Evolutionary conservation across 2,329 filamentous ascomycete species (phyloP).

Genomic region (Drechslerella dactyloides): DNA sequence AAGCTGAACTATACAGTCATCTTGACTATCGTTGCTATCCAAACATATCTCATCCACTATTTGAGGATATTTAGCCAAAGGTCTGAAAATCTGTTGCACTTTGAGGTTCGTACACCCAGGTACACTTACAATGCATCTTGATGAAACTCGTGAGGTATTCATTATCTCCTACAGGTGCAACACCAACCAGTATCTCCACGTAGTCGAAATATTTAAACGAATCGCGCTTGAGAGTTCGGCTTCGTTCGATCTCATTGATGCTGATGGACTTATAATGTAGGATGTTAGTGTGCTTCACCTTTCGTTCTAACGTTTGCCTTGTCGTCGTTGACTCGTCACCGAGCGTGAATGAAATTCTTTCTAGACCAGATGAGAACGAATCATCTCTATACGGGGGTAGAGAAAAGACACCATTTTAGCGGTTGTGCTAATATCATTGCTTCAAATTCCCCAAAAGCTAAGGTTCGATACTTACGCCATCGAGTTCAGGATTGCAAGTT

Average conservation of each 20-base stretch:
- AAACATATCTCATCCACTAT: slow-evolving; percentile 34
- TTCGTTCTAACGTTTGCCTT: slow-evolving; percentile 10
- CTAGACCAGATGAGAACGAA: slow-evolving; percentile 34
- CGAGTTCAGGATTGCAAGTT: slow-evolving; percentile 42
- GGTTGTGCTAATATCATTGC: no score
- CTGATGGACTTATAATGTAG: slow-evolving; percentile 49
- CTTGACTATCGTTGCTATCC: slow-evolving; percentile 42
- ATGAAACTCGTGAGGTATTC: slow-evolving; percentile 18
- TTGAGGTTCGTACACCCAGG: no score
- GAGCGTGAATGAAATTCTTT: slow-evolving; percentile 31
- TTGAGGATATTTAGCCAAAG: neutral
- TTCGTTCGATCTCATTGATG: slow-evolving; percentile 24
- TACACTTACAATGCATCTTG: slow-evolving; percentile 18
- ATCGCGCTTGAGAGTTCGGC: slow-evolving; percentile 35
- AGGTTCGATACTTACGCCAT: slow-evolving; percentile 31
- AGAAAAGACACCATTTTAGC: neutral
- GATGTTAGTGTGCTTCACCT: slow-evolving; percentile 37
- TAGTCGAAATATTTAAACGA: slow-evolving; percentile 44
- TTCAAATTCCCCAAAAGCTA: neutral
- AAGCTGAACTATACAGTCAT: slow-evolving; percentile 28
- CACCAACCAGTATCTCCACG: slow-evolving; percentile 36
- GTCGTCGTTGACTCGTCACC: neutral
- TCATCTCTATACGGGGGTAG: slow-evolving; percentile 16
- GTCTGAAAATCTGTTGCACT: no score
- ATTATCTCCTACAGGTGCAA: slow-evolving; percentile 9